Evolutionary conservation across 2,329 filamentous ascomycete genomes (phyloP).

Genomic region (Colletotrichum falcatum): DNA sequence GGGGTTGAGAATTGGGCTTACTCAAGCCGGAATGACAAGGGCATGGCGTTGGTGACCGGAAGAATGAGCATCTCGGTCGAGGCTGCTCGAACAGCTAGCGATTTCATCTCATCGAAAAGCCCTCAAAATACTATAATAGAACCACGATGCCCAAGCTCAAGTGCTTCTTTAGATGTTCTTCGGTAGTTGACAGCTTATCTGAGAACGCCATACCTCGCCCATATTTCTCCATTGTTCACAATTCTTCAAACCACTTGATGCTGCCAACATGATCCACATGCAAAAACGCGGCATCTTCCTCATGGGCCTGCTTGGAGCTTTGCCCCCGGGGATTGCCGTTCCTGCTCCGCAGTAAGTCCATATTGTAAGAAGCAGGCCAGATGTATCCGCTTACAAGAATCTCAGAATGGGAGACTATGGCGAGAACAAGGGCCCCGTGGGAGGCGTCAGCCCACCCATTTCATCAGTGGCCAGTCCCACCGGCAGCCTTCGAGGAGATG

Average conservation of each 20-base stretch:
- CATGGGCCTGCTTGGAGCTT: conserved; percentile 18
- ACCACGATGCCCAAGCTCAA: not conserved
- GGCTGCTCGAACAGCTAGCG: not conserved
- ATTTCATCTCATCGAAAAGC: not conserved
- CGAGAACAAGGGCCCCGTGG: conserved; percentile 57
- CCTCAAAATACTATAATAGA: conserved; percentile 20
- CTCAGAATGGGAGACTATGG: conserved; percentile 54
- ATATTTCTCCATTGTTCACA: not conserved
- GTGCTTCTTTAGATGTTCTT: not conserved
- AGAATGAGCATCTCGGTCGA: not conserved
- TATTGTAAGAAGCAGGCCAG: too few relatives aligned
- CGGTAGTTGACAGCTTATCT: not conserved
- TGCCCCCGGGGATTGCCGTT: conserved; percentile 17
- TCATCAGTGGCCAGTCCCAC: conserved; percentile 52
- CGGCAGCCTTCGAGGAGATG: conserved; percentile 56
- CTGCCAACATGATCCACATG: not conserved
- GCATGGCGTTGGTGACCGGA: not conserved
- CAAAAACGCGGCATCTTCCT: conserved; percentile 19
- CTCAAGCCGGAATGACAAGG: not conserved
- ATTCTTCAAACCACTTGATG: not conserved
- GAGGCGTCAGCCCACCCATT: conserved; percentile 53
- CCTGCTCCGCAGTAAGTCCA: conserved; percentile 27
- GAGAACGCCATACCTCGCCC: not conserved
- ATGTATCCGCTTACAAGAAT: too few relatives aligned
- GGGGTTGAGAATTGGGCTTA: not conserved